Evolutionary conservation across 495 filamentous ascomycete genomes (phyloP), one percentile per base, ranked within the genome.

Genomic region (Aspergillus steynii): DNA sequence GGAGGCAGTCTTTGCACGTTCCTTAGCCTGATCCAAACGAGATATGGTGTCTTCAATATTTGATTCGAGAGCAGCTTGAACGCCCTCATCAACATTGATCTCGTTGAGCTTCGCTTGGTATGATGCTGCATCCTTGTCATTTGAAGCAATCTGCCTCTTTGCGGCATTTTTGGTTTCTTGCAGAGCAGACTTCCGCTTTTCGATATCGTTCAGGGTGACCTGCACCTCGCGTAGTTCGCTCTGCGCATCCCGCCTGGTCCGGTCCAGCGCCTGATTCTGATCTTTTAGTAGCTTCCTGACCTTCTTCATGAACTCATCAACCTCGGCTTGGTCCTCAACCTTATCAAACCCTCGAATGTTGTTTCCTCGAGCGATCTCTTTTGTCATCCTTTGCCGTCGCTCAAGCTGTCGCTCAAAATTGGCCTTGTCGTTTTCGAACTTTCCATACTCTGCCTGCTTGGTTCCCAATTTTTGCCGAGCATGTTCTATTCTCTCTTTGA

Each of bases 391-490:
- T 60, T 88, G 81, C 29, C 94, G 88, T 28, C 82, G 74, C 61
- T 83, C 77, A 5, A 96, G 67, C 54, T 96, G 89, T 10, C 86
- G 85, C 68, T 97, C 92, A 66, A 94, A 92, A 62, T 88, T 89
- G 66, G 88, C 87, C 71, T 93, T 91, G 70, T 97, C 86, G 7
- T 93, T 92, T 72, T 95, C 86, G 67, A 87, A 86, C 67, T 88
- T 91, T 31, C 95, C 95, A 65, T 86, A 82, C 70, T 97, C 95
- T 14, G 87, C 85, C 50, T 92, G 86, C 72, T 96, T 97, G 46
- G 77, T 72, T 3, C 86, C 86, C 29, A 93, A 76, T 8, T 79
- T 68, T 27, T 79, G 72, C 7, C 89, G 86, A 45, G 75, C 71
- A 1, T 74, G 67, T 50, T 89, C 84, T 4, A 94, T 84, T 27